Percentiles rank a stretch among this genome's conserved stretches.
These are phyloP conservation scores for Metrosideros polymorpha DNA, from an alignment of 441 rosid genomes.

Conservation along the genomic window DNA sequence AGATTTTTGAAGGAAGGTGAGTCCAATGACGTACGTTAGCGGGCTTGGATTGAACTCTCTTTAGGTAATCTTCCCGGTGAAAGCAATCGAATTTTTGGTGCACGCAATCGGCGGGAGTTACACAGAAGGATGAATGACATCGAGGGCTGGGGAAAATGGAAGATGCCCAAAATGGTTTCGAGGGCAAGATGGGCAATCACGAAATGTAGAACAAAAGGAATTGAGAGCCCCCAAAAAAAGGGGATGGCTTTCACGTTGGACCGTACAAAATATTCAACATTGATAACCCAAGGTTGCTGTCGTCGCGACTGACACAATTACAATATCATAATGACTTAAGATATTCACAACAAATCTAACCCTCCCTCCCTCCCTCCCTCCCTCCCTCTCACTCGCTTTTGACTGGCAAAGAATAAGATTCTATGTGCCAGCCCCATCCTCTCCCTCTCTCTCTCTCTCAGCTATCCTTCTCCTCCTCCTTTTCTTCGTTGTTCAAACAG, in stretches of 20 bases:
- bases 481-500: too few relatives aligned
- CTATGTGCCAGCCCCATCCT: constrained; percentile 8
- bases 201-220: not conserved
- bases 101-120: not conserved
- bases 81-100: not conserved
- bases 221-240: not conserved
- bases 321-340: constrained; percentile 3
- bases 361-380: not conserved
- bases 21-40: not conserved
- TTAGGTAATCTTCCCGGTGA: not conserved
- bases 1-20: not conserved
- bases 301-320: constrained; percentile 15
- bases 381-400: constrained; percentile 22
- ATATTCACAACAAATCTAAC: constrained; percentile 21
- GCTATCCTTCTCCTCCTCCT: too few relatives aligned
- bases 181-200: not conserved
- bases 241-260: not conserved
- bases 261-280: constrained; percentile 14
- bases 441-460: too few relatives aligned
- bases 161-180: not conserved
- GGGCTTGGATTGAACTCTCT: not conserved
- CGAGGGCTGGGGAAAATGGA: not conserved
- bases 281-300: not conserved
- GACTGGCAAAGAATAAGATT: constrained; percentile 38
- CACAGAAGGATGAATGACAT: not conserved